Evolutionary conservation across 169 alveolate genomes (phyloP).

Genomic region (Eimeria sp.): DNA sequence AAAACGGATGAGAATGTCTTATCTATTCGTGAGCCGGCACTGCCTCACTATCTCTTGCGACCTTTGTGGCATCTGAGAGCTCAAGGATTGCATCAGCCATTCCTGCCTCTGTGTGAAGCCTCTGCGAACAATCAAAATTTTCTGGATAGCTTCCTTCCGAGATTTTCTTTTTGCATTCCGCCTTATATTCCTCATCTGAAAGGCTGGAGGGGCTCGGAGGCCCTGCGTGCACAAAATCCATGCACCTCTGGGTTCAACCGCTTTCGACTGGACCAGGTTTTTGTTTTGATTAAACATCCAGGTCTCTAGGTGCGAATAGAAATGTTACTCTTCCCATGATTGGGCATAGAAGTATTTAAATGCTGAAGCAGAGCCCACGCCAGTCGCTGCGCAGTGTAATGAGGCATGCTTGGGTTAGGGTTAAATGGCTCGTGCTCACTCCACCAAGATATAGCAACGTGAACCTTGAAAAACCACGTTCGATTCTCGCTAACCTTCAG

Average conservation of each 20-base stretch:
- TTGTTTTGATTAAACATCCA: background rate
- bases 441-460: slow-evolving; percentile 72
- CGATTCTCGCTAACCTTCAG: slow-evolving; percentile 66
- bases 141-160: slow-evolving; percentile 64
- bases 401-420: background rate
- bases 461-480: slow-evolving; percentile 69
- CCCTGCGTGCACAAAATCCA: slow-evolving; percentile 15
- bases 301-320: background rate
- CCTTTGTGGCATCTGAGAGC: slow-evolving; percentile 46
- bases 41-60: slow-evolving; percentile 50
- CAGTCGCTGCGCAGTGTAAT: background rate
- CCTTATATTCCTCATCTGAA: slow-evolving; percentile 47
- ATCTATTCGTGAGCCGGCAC: background rate
- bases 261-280: background rate
- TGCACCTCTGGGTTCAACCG: background rate
- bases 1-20: background rate
- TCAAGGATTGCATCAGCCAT: slow-evolving; percentile 74
- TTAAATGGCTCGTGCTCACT: slow-evolving; percentile 4
- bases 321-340: background rate
- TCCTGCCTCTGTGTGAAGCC: slow-evolving; percentile 75
- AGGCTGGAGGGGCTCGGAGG: slow-evolving; percentile 72
- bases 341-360: background rate
- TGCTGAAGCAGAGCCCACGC: background rate
- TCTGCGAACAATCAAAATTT: slow-evolving; percentile 53
- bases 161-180: slow-evolving; percentile 47